Conservation (phyloP, 140 eudicot genomes). For the Oenanthe javanica region DNA sequence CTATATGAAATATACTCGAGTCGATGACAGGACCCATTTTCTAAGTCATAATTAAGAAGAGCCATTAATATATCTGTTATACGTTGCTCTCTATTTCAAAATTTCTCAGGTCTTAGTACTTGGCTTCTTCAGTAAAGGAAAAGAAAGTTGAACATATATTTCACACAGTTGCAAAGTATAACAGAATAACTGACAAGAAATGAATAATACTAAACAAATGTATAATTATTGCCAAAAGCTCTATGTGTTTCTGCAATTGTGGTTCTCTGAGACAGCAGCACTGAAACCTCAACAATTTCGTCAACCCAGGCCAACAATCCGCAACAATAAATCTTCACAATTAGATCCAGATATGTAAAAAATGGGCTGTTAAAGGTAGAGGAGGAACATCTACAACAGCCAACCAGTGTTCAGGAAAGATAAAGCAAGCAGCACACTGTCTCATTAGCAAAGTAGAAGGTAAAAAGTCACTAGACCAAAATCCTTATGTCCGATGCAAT, state of each 20-base stretch:
- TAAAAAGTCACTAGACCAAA: slow-evolving; percentile 32
- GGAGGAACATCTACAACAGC: neutral
- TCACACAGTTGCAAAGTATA: neutral
- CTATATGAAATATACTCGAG: too few relatives aligned
- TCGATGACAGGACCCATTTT: neutral
- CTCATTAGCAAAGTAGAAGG: neutral
- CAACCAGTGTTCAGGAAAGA: neutral
- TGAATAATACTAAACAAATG: neutral
- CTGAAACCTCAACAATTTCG: neutral
- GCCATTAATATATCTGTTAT: neutral
- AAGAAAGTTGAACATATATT: neutral
- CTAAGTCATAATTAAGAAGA: neutral
- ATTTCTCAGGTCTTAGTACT: neutral
- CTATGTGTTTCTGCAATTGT: neutral
- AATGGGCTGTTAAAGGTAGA: neutral
- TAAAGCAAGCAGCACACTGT: neutral
- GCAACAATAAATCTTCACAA: neutral
- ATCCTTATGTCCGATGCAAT: slow-evolving; percentile 48
- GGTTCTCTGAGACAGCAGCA: neutral
- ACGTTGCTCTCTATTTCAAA: neutral
- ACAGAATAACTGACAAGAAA: neutral
- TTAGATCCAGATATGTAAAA: neutral
- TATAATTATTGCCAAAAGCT: neutral
- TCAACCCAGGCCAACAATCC: neutral
- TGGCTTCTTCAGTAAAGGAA: neutral